A percentile compares a stretch with the other conserved stretches of the same genome.
phyloP scores from a whole-genome alignment of 345 rosid species.

The Zanthoxylum bungeanum region DNA sequence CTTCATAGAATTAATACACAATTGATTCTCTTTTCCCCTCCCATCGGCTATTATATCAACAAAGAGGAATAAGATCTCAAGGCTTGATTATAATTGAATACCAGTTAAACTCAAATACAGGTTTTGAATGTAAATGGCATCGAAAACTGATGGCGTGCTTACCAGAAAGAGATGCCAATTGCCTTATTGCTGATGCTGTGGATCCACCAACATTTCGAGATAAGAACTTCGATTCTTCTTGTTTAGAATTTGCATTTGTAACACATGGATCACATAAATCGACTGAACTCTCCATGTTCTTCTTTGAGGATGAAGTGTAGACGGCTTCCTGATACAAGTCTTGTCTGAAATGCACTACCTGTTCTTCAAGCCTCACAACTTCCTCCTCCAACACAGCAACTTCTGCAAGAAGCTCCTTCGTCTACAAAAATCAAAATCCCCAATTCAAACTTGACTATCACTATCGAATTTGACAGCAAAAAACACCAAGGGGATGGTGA shows the following conservation, averaged over 20 bases:
- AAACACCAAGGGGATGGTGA: slow-evolving; percentile 11
- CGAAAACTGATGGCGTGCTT: neutral
- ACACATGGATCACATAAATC: slow-evolving; percentile 26
- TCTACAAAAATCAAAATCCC: slow-evolving; percentile 42
- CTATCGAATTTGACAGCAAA: neutral
- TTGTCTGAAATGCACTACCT: slow-evolving; percentile 63
- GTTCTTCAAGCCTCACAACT: slow-evolving; percentile 77
- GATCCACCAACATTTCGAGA: slow-evolving; percentile 25
- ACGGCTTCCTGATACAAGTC: slow-evolving; percentile 75
- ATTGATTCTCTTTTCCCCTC: slow-evolving; percentile 42
- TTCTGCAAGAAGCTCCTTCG: slow-evolving; percentile 85
- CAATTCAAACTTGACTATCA: slow-evolving; percentile 7
- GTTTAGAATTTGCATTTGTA: slow-evolving; percentile 24
- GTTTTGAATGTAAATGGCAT: neutral
- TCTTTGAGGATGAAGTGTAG: slow-evolving; percentile 54
- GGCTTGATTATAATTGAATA: neutral
- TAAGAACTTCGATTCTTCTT: slow-evolving; percentile 22
- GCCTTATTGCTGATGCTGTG: slow-evolving; percentile 15
- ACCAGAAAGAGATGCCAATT: slow-evolving; percentile 39
- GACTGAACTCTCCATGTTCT: slow-evolving; percentile 31
- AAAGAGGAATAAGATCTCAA: neutral
- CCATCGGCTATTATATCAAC: slow-evolving; percentile 28
- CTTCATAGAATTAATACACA: slow-evolving; percentile 28
- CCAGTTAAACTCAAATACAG: neutral
- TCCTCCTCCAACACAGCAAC: slow-evolving; percentile 97